These are phyloP conservation scores for Populus trichocarpa DNA, from an alignment of 441 rosid genomes.

Conservation along the genomic window DNA sequence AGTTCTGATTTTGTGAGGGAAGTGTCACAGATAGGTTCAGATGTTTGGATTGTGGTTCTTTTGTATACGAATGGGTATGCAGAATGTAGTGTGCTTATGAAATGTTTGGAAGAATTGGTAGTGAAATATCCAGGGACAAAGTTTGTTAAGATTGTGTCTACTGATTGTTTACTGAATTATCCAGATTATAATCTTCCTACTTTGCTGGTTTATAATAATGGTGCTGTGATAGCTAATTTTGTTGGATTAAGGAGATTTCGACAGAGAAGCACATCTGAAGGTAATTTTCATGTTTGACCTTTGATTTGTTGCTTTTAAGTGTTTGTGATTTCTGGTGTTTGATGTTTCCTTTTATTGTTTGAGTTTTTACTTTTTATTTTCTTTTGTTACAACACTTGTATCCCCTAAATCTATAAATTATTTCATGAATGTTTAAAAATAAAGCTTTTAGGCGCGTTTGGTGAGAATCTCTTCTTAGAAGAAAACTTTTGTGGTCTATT, in stretches of 20 bases:
- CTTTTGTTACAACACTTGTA: too few relatives aligned
- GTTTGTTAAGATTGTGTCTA: constrained; percentile 92
- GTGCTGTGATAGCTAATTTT: constrained; percentile 84
- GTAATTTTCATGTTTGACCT: constrained; percentile 31
- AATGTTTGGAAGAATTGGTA: constrained; percentile 81
- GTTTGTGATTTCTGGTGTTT: neutral
- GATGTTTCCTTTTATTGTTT: neutral
- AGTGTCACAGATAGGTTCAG: constrained; percentile 89
- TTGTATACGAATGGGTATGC: constrained; percentile 95
- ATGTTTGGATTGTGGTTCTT: constrained; percentile 91
- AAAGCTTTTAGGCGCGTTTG: neutral
- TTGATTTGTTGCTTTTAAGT: neutral
- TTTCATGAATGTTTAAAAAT: neutral
- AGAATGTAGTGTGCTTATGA: constrained; percentile 69
- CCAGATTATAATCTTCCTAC: constrained; percentile 92
- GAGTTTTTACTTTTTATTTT: neutral
- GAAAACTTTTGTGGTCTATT: neutral
- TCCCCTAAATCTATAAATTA: neutral
- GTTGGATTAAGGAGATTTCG: constrained; percentile 84
- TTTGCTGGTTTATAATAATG: constrained; percentile 75
- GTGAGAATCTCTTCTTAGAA: neutral
- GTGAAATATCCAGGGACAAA: constrained; percentile 85
- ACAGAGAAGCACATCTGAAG: constrained; percentile 89
- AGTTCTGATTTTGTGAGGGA: constrained; percentile 89
- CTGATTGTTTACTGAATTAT: constrained; percentile 93